These are phyloP conservation scores for Cordyceps sp. DNA, from an alignment of 2,329 filamentous ascomycete species.

Conservation along the genomic window DNA sequence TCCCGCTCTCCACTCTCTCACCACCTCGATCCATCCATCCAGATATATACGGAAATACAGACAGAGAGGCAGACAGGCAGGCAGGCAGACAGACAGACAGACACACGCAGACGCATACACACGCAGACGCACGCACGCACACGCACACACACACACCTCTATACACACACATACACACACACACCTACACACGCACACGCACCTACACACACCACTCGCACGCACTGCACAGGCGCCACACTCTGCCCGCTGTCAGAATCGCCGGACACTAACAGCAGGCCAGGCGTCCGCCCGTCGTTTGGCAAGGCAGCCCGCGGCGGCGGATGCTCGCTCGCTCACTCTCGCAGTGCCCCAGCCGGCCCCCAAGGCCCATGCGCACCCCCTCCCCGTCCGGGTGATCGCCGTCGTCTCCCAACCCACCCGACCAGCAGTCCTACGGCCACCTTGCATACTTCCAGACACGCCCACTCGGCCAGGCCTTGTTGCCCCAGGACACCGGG, in stretches of 20 bases:
- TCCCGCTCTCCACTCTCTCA: not conserved
- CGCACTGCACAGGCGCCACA: not conserved
- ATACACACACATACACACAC: not conserved
- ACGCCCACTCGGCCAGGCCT: conserved; percentile 4
- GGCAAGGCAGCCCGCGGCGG: not conserved
- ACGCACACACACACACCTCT: not conserved
- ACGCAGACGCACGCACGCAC: not conserved
- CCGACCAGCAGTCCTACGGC: conserved; percentile 1
- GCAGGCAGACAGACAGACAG: conserved; percentile 3
- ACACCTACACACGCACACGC: not conserved
- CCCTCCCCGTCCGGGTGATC: conserved; percentile 2
- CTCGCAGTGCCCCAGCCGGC: too few species aligned
- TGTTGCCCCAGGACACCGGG: conserved; percentile 17
- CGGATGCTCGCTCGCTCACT: conserved; percentile 3
- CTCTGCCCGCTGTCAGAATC: not conserved
- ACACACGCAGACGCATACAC: not conserved
- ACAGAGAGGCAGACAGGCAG: conserved; percentile 6
- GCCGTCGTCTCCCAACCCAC: conserved; percentile 6
- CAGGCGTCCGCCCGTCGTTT: conserved; percentile 1
- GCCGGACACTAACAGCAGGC: not conserved
- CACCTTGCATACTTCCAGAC: not conserved
- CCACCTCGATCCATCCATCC: not conserved
- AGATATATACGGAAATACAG: not conserved
- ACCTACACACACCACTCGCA: not conserved
- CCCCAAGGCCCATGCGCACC: conserved; percentile 1